Evolutionary conservation across 331 rosid genomes (phyloP).

Genomic region (Arachis monticola): DNA sequence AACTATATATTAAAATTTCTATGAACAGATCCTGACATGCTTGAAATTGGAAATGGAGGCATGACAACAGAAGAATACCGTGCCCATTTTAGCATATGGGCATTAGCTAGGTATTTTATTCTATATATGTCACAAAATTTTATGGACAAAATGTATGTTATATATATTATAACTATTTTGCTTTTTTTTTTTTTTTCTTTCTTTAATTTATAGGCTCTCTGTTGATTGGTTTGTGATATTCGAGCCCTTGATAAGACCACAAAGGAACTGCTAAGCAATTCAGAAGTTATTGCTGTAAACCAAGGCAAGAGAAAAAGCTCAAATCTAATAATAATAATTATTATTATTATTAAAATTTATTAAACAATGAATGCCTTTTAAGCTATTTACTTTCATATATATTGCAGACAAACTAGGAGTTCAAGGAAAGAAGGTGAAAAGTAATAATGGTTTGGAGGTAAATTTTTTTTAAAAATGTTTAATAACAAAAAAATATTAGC

Average conservation of each 20-base stretch:
- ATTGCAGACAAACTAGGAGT: slow-evolving; percentile 61
- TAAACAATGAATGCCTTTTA: slow-evolving; percentile 8
- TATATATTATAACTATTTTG: not conserved
- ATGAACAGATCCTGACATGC: slow-evolving; percentile 84
- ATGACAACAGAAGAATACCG: slow-evolving; percentile 81
- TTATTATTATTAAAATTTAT: too few relatives aligned
- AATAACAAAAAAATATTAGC: too few relatives aligned
- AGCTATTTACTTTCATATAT: not conserved
- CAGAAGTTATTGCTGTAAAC: slow-evolving; percentile 75
- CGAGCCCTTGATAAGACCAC: slow-evolving; percentile 53
- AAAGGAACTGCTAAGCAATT: slow-evolving; percentile 52
- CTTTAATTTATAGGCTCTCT: slow-evolving; percentile 61
- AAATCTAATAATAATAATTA: too few relatives aligned
- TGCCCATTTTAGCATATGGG: slow-evolving; percentile 87
- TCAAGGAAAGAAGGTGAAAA: slow-evolving; percentile 70
- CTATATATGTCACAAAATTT: not conserved
- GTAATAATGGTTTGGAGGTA: slow-evolving; percentile 57
- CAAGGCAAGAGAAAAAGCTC: slow-evolving; percentile 53
- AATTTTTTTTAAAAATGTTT: not conserved
- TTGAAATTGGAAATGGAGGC: slow-evolving; percentile 85
- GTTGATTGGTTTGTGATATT: slow-evolving; percentile 75
- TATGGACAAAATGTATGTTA: not conserved
- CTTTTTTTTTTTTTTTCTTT: not conserved
- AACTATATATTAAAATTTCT: too few relatives aligned
- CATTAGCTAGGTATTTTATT: slow-evolving; percentile 63